A percentile compares a stretch with the other conserved stretches of the same genome.
Conservation (phyloP, 352 stramenopile species). For the Albugo candida region DNA sequence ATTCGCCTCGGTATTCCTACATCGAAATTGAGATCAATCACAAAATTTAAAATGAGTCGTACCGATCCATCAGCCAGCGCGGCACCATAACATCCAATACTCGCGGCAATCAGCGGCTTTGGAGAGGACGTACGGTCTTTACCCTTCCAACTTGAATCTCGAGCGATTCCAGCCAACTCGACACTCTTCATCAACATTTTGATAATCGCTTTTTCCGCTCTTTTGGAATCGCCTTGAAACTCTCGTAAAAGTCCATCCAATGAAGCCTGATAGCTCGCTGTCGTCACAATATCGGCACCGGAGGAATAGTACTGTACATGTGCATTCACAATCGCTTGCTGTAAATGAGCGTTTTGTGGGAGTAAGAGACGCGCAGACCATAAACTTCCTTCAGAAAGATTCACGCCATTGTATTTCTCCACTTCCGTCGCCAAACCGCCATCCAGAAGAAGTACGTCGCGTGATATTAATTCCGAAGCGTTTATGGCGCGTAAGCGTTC, state of each 20-base stretch:
- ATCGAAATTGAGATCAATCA: background rate
- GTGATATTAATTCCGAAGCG: background rate
- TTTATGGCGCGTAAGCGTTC: no score
- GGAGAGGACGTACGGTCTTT: background rate
- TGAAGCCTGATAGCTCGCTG: constrained; percentile 72
- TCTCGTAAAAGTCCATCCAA: constrained; percentile 65
- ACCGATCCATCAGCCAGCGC: constrained; percentile 68
- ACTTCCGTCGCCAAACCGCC: constrained; percentile 60
- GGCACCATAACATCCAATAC: constrained; percentile 73
- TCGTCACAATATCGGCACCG: constrained; percentile 63
- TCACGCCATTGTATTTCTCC: constrained; percentile 43
- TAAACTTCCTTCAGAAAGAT: constrained; percentile 27
- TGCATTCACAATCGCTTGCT: constrained; percentile 35
- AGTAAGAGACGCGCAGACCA: constrained; percentile 58
- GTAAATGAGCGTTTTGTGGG: constrained; percentile 24
- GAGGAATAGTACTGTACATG: constrained; percentile 61
- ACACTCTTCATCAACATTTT: constrained; percentile 57
- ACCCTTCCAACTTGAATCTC: constrained; percentile 25
- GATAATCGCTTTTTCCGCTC: constrained; percentile 18
- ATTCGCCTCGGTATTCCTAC: constrained; percentile 74
- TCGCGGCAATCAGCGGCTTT: constrained; percentile 55
- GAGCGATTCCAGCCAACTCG: constrained; percentile 37
- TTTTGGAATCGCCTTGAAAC: constrained; percentile 13
- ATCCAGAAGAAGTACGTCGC: constrained; percentile 38
- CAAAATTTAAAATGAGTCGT: background rate